Evolutionary conservation across 1,284 basidiomycete species (phyloP), one percentile per base, ranked within the genome.

Genomic region (Thelephora terrestris): DNA sequence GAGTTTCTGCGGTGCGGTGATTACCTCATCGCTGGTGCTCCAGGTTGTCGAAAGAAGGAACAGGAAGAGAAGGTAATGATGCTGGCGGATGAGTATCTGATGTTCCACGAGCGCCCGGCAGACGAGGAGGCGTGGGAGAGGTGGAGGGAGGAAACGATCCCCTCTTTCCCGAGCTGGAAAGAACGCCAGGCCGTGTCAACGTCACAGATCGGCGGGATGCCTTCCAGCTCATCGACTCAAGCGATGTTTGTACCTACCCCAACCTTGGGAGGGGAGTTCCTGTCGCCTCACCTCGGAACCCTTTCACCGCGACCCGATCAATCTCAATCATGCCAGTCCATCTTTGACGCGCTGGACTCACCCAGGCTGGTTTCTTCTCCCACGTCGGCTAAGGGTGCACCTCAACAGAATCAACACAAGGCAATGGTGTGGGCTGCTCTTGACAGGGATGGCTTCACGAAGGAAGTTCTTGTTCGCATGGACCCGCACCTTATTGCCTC

Each of bases 1-100:
- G 85, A 88, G 60, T 75, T 88, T 47, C 63, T 74, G 17, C 71
- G 85, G 21, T 80, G 81, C 52, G 79, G 76, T 54, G 69, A 71
- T 3, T 79, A 79, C 61, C 69, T 87, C 25, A 66, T 87, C 37
- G 71, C 65, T 34, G 82, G 82, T 1, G 74, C 78, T 0, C 53
- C 68, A 2, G 76, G 74, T 3, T 62, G 61, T 9, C 53, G 56
- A 17, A 70, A 67, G 50, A 69, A 67, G 17, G 59, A 56, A 21
- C 71, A 74, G 44, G 66, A 64, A 23, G 53, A 57, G 23, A 70
- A 79, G 45, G 76, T 84, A 1, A 61, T 58, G 10, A 85, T 82
- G 84, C 68, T 88, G 47, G 76, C 74, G 0, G 65, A 66, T n/a
- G 75, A 79, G 58, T 88, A 88, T 55, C 56, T 84, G 40, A 63